A percentile compares a stretch with the other conserved stretches of the same genome.
Conservation (phyloP, 2,329 filamentous ascomycete species). For the Calonectria hawksworthii region DNA sequence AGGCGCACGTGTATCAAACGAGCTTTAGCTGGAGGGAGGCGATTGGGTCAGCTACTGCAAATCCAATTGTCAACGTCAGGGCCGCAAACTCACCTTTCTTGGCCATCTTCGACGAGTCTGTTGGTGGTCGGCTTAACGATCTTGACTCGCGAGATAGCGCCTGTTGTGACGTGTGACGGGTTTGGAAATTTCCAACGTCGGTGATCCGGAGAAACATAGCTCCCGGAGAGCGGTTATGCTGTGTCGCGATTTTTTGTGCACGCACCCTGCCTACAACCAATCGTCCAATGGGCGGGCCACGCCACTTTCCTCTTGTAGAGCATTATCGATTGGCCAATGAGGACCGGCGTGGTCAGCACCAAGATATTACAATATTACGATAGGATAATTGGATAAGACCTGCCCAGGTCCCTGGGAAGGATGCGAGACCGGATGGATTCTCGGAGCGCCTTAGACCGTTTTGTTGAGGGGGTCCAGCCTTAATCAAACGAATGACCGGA, state of each 20-base stretch:
- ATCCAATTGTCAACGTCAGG: background rate
- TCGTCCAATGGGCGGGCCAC: background rate
- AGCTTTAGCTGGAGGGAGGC: constrained; percentile 77
- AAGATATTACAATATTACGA: constrained; percentile 31
- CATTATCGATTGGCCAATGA: constrained; percentile 37
- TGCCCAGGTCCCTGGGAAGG: constrained; percentile 11
- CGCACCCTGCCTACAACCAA: background rate
- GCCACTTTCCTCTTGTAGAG: background rate
- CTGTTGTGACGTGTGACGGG: constrained; percentile 26
- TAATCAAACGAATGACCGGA: constrained; percentile 5
- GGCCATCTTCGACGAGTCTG: constrained; percentile 40
- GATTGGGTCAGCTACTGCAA: constrained; percentile 25
- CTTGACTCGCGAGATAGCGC: constrained; percentile 30
- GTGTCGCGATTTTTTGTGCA: constrained; percentile 22
- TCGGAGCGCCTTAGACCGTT: background rate
- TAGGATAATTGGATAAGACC: constrained; percentile 10
- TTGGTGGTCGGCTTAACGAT: constrained; percentile 24
- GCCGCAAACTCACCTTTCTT: constrained; percentile 41
- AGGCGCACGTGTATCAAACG: constrained; percentile 94
- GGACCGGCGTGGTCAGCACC: constrained; percentile 24
- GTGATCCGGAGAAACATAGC: constrained; percentile 40
- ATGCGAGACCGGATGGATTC: background rate
- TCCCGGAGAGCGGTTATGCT: constrained; percentile 26
- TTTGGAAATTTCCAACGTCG: constrained; percentile 43
- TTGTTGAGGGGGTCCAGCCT: constrained; percentile 15